These are phyloP conservation scores for Coelastrella sp. DNA, from an alignment of 139 green algal species.

Conservation along the genomic window DNA sequence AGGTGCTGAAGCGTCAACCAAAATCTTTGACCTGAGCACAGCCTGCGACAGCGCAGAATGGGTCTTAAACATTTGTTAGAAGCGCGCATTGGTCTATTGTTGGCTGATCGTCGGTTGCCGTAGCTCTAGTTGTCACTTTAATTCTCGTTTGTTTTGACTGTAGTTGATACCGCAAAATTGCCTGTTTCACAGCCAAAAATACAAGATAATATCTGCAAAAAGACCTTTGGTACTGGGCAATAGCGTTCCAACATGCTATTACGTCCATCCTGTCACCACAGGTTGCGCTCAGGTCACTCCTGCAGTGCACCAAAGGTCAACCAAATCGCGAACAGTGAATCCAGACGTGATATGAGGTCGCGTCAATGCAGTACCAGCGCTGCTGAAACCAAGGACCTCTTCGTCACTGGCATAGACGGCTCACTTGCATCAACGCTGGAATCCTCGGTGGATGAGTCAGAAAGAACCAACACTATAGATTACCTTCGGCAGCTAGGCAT, in stretches of 20 bases:
- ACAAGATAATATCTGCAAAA: neutral
- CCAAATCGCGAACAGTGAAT: neutral
- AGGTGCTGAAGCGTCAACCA: neutral
- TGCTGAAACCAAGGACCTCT: neutral
- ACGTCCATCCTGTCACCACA: neutral
- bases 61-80: too few relatives aligned
- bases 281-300: neutral
- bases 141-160: too few relatives aligned
- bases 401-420: neutral
- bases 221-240: neutral
- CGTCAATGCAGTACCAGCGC: neutral
- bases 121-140: too few relatives aligned
- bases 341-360: neutral
- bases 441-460: conserved; percentile 7
- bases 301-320: neutral
- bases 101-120: too few relatives aligned
- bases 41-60: too few relatives aligned
- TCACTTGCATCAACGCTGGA: conserved; percentile 14
- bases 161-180: too few relatives aligned
- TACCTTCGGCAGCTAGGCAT: neutral
- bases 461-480: neutral
- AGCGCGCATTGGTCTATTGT: too few relatives aligned
- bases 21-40: neutral
- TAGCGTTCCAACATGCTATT: neutral
- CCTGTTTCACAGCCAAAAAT: neutral